phyloP scores from a whole-genome alignment of 1,139 yeast genomes.

The Debaryomyces nepalensis region DNA sequence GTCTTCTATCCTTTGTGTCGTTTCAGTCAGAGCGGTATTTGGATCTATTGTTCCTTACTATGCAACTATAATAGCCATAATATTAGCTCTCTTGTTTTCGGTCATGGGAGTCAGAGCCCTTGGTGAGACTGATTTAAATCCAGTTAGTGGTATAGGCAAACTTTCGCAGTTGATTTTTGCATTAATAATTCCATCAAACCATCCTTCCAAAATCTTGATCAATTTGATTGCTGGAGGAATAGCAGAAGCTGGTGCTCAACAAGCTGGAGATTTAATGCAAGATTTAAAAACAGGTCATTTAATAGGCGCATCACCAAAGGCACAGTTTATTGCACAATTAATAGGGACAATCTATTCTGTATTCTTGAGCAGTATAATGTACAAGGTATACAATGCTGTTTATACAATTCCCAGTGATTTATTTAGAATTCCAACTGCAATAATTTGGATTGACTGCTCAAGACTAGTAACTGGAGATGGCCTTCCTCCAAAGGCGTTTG shows the following conservation, averaged over 20 bases:
- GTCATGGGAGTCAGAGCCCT: slow-evolving; percentile 89
- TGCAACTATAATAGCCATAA: slow-evolving; percentile 67
- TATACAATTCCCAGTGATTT: slow-evolving; percentile 82
- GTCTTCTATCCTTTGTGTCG: slow-evolving; percentile 70
- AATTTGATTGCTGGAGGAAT: slow-evolving; percentile 95
- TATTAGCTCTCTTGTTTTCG: slow-evolving; percentile 77
- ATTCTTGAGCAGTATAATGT: slow-evolving; percentile 77
- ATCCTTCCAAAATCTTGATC: slow-evolving; percentile 81
- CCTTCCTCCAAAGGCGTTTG: slow-evolving; percentile 76
- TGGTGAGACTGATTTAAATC: slow-evolving; percentile 96
- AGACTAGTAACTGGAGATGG: slow-evolving; percentile 91
- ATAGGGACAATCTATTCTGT: slow-evolving; percentile 88
- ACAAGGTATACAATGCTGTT: slow-evolving; percentile 76
- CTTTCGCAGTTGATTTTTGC: slow-evolving; percentile 90
- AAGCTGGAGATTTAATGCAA: slow-evolving; percentile 98
- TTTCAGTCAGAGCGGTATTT: slow-evolving; percentile 68
- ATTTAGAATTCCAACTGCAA: slow-evolving; percentile 91
- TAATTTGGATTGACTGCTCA: slow-evolving; percentile 96
- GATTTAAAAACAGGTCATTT: slow-evolving; percentile 94
- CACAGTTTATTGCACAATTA: slow-evolving; percentile 88
- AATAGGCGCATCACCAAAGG: slow-evolving; percentile 88
- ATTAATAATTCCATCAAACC: slow-evolving; percentile 69
- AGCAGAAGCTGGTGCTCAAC: slow-evolving; percentile 99
- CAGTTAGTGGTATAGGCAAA: slow-evolving; percentile 96
- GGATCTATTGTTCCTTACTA: slow-evolving; percentile 73